phyloP scores from a whole-genome alignment of 208 protist genomes.

The Wallacemonas sp. region DNA sequence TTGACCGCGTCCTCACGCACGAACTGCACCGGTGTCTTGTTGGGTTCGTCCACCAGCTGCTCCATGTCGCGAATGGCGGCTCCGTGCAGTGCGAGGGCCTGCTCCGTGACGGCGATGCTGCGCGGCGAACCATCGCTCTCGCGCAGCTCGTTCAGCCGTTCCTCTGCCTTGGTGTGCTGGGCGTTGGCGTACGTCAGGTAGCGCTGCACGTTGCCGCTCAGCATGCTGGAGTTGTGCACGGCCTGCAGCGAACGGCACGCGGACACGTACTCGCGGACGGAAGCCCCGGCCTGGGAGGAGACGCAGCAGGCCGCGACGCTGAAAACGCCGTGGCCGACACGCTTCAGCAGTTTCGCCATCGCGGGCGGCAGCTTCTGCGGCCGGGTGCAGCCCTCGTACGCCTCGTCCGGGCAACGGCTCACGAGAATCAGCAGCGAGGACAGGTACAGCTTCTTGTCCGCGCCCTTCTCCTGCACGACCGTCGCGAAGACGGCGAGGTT shows the following conservation, averaged over 20 bases:
- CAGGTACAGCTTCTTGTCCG: conserved; percentile 14
- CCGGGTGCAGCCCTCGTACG: neutral
- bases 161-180: conserved; percentile 10
- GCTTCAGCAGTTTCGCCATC: conserved; percentile 25
- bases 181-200: conserved; percentile 21
- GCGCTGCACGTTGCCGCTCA: conserved; percentile 23
- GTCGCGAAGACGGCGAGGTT: conserved; percentile 24
- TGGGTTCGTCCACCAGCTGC: conserved; percentile 17
- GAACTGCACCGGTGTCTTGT: conserved; percentile 12
- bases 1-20: too few relatives aligned
- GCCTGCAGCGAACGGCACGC: conserved; percentile 20
- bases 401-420: conserved; percentile 12
- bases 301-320: conserved; percentile 27
- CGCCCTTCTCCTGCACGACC: conserved; percentile 17
- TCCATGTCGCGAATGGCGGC: conserved; percentile 8
- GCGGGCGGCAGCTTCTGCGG: conserved; percentile 7
- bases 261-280: neutral
- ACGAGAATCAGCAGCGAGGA: conserved; percentile 29
- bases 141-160: neutral
- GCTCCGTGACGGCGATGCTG: neutral
- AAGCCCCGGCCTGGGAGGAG: neutral
- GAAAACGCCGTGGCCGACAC: conserved; percentile 29
- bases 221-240: conserved; percentile 19
- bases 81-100: conserved; percentile 4
- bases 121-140: neutral